Base-by-base conservation (phyloP, 2,329 filamentous ascomycete species). In the Colletotrichum destructivum region DNA sequence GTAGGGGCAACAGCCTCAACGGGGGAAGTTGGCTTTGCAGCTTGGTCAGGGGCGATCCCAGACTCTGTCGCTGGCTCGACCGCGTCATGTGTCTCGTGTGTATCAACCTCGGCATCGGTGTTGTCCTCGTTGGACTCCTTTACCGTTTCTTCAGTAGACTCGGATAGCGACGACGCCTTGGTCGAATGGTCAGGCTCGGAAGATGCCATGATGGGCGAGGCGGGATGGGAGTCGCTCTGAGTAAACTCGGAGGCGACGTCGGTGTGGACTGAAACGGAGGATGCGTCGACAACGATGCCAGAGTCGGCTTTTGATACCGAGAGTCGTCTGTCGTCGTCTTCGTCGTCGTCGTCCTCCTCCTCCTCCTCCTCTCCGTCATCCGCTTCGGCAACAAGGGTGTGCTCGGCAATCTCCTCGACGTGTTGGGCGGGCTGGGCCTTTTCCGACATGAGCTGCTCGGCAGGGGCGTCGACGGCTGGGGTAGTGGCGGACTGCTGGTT, bases 101-200 rank as follows among this genome's bases (percentile, higher is more conserved):
- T 56, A 9, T 60, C 55, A 40, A 44, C 40, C 38, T 66, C 59
- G n/a, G 18, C 62, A 40, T 62, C 40, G 35, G 59, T 40, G 8
- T 44, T 44, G 11, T 64, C 46, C 26, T 64, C 83, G 56, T 84
- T 83, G 8, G 73, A 71, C 15, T 80, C 81, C 55, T 85, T 83
- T 2, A 89, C 79, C 5, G 89, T 91, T 76, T 90, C 89, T 70
- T 91, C 87, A 2, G 89, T 91, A 2, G 87, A 88, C 72, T 91
- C 90, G 7, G 89, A 91, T 12, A 92, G 78, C 0, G 90, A 92
- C 0, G 89, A 92, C 4, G 90, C 90, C 75, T 88, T 89, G 8
- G 90, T 92, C 3, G 89, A 91, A 61, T 87, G 85, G 16, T 85
- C 88, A 49, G 86, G 82, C 69, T 91, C 89, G 7, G 88, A 91